A percentile compares a stretch with the other conserved stretches of the same genome.
phyloP scores from a whole-genome alignment of 2,329 filamentous ascomycete species.

The Cladosporium sp. region DNA sequence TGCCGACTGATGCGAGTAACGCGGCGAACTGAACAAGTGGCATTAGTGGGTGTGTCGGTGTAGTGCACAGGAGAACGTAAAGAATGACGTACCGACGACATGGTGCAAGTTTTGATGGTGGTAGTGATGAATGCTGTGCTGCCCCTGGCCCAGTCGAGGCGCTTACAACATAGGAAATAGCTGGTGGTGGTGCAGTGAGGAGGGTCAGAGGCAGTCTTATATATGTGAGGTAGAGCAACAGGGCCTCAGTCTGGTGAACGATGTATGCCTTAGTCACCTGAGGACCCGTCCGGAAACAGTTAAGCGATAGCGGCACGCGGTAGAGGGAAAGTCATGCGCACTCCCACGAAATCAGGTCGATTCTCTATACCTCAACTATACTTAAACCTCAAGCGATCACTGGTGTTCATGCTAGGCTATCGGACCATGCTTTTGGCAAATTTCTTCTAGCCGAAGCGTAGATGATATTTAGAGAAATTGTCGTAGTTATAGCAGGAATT shows the following conservation, averaged over 20 bases:
- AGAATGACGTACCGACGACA: constrained; percentile 19
- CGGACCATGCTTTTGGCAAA: too few relatives aligned
- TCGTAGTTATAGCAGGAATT: too few relatives aligned
- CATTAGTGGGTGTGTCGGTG: constrained; percentile 38
- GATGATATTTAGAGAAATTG: too few relatives aligned
- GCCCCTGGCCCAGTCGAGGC: constrained; percentile 4
- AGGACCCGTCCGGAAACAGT: not conserved
- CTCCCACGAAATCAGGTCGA: too few relatives aligned
- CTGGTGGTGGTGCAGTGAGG: constrained; percentile 1
- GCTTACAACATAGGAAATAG: constrained; percentile 10
- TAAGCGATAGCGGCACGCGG: not conserved
- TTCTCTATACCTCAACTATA: too few relatives aligned
- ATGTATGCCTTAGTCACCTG: constrained; percentile 2
- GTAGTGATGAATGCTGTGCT: not conserved
- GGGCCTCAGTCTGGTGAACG: not conserved
- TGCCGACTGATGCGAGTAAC: constrained; percentile 33
- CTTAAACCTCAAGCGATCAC: too few relatives aligned
- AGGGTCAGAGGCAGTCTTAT: constrained; percentile 12
- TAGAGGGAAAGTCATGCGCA: too few relatives aligned
- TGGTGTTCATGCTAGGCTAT: too few relatives aligned
- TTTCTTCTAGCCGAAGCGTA: too few relatives aligned
- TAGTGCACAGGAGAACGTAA: constrained; percentile 30
- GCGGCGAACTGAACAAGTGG: constrained; percentile 27
- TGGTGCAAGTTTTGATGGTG: not conserved
- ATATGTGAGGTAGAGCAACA: not conserved